These are phyloP conservation scores for Verticillium isaacii DNA, from an alignment of 2,329 filamentous ascomycete genomes.

Conservation along the genomic window DNA sequence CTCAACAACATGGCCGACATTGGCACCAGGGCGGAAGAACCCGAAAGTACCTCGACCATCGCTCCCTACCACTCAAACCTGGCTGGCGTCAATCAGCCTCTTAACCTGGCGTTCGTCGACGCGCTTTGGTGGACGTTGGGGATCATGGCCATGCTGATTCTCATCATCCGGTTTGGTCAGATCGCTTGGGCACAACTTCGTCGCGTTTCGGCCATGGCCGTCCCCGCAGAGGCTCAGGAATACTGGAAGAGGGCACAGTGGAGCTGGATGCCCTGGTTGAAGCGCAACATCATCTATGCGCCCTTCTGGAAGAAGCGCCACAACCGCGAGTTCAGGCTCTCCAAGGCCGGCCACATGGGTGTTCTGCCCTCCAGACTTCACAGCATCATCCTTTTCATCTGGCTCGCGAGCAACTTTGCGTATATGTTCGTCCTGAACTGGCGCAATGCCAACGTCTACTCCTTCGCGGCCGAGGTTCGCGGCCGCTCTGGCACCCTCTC, in stretches of 20 bases:
- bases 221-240: constrained; percentile 43
- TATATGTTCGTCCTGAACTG: constrained; percentile 63
- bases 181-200: constrained; percentile 52
- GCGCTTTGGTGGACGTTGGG: constrained; percentile 58
- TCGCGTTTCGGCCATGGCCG: constrained; percentile 54
- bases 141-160: constrained; percentile 46
- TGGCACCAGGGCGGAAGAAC: constrained; percentile 17
- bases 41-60: constrained; percentile 38
- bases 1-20: constrained; percentile 19
- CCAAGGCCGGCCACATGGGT: constrained; percentile 53
- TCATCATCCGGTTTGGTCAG: constrained; percentile 48
- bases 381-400: constrained; percentile 49
- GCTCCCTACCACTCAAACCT: constrained; percentile 51
- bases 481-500: constrained; percentile 79
- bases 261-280: constrained; percentile 57
- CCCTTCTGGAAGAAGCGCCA: constrained; percentile 62
- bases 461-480: constrained; percentile 75
- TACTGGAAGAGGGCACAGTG: constrained; percentile 57
- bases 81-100: constrained; percentile 55
- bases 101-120: constrained; percentile 54
- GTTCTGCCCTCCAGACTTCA: constrained; percentile 64
- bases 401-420: constrained; percentile 54
- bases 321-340: constrained; percentile 62
- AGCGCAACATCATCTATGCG: constrained; percentile 59
- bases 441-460: constrained; percentile 49